A percentile compares a stretch with the other conserved stretches of the same genome.
These are phyloP conservation scores for Phlebiopsis gigantea DNA, from an alignment of 768 basidiomycete genomes.

Conservation along the genomic window DNA sequence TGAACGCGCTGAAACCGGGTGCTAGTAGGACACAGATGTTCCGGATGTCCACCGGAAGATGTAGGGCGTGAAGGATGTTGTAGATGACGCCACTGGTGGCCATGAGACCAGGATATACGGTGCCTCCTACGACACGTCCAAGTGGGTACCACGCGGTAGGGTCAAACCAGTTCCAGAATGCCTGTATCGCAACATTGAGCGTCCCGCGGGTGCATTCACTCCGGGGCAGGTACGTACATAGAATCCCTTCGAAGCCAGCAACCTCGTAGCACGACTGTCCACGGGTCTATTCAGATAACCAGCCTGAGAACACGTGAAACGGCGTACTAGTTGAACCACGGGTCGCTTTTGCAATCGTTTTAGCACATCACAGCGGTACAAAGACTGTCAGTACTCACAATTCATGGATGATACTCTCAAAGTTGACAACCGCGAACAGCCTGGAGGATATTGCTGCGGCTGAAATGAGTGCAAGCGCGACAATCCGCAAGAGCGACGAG, in stretches of 20 bases:
- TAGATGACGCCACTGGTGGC: constrained; percentile 97
- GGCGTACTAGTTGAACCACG: constrained; percentile 98
- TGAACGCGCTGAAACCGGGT: constrained; percentile 94
- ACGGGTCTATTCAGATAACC: neutral
- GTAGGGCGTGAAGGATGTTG: constrained; percentile 78
- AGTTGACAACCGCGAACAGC: constrained; percentile 95
- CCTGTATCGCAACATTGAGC: constrained; percentile 42
- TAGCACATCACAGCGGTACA: neutral
- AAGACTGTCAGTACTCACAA: constrained; percentile 60
- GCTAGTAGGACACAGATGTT: constrained; percentile 97
- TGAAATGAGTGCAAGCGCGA: constrained; percentile 87
- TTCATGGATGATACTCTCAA: constrained; percentile 99
- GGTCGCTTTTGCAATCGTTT: constrained; percentile 53
- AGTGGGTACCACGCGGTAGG: constrained; percentile 99
- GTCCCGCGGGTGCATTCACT: neutral
- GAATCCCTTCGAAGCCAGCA: constrained; percentile 90
- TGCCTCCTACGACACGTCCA: constrained; percentile 96
- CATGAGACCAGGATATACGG: constrained; percentile 98
- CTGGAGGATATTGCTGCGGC: constrained; percentile 93
- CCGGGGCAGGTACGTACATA: constrained; percentile 56
- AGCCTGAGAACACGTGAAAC: neutral
- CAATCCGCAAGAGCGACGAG: constrained; percentile 84
- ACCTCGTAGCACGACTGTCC: constrained; percentile 82
- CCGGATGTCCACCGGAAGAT: constrained; percentile 95
- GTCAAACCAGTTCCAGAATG: constrained; percentile 99